These are phyloP conservation scores for Cymbopogon flexuosus DNA, from an alignment of 202 grass and related monocot species.

Conservation along the genomic window DNA sequence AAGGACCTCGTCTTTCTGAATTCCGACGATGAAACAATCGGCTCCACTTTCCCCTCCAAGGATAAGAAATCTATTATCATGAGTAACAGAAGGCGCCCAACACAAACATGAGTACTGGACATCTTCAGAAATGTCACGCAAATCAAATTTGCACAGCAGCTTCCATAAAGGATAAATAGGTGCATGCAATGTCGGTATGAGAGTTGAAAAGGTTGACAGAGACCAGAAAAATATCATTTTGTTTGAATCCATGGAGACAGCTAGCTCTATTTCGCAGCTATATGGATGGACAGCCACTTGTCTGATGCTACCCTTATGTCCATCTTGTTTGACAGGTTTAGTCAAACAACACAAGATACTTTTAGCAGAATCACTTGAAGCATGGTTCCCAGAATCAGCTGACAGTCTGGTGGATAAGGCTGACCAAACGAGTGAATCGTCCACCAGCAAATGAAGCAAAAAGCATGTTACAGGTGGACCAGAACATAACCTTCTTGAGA, in stretches of 20 bases:
- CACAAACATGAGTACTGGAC: constrained; percentile 64
- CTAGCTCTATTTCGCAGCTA: constrained; percentile 59
- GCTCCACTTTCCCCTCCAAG: constrained; percentile 62
- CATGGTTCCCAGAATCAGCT: constrained; percentile 38
- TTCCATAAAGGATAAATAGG: constrained; percentile 64
- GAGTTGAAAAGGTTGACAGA: constrained; percentile 66
- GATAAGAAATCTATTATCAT: constrained; percentile 68
- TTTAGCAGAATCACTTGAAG: constrained; percentile 38
- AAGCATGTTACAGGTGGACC: constrained; percentile 62
- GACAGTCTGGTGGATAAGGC: constrained; percentile 35
- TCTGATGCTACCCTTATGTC: constrained; percentile 66
- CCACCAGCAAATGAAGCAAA: constrained; percentile 73
- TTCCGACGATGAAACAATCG: constrained; percentile 64
- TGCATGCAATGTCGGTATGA: constrained; percentile 43
- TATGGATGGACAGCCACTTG: constrained; percentile 68
- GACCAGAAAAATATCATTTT: constrained; percentile 77
- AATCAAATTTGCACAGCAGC: constrained; percentile 57
- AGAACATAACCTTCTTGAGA: constrained; percentile 62
- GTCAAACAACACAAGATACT: constrained; percentile 40
- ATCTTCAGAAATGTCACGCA: constrained; percentile 44
- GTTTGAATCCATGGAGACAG: constrained; percentile 84
- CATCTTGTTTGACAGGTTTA: constrained; percentile 54
- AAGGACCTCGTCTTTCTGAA: constrained; percentile 47
- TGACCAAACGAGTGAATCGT: constrained; percentile 52
- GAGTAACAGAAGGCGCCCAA: constrained; percentile 67